Percentiles rank a stretch among this genome's conserved stretches.
Evolutionary conservation across 768 basidiomycete genomes (phyloP).

Genomic region (Leccinellum luteum): DNA sequence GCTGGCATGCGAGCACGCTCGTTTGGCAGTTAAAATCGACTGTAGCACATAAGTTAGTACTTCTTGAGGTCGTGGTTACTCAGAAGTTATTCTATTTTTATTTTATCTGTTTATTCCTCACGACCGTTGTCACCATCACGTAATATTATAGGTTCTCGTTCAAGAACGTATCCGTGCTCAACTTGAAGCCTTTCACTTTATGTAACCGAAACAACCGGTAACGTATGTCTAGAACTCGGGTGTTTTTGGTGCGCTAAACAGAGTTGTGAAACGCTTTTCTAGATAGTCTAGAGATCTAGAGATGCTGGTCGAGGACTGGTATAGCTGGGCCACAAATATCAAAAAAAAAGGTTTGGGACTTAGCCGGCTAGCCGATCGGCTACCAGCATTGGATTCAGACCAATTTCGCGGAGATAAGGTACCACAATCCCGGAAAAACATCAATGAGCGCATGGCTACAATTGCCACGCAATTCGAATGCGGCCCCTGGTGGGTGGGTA

Average conservation of each 20-base stretch:
- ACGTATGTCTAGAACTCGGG: neutral
- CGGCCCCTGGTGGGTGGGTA: neutral
- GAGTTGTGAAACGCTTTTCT: neutral
- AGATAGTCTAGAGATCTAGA: no score
- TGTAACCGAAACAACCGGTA: no score
- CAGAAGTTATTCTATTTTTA: no score
- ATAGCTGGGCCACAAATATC: neutral
- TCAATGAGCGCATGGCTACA: slow-evolving; percentile 1
- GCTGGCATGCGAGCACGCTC: neutral
- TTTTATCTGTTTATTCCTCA: no score
- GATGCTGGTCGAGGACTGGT: neutral
- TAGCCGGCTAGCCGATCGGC: slow-evolving; percentile 17
- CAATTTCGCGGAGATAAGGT: slow-evolving; percentile 28
- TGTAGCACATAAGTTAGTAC: no score
- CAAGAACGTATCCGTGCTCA: no score
- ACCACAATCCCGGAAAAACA: neutral
- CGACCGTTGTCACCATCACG: no score
- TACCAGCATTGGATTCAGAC: neutral
- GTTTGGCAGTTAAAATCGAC: neutral
- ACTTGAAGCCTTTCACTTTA: no score
- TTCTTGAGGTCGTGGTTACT: no score
- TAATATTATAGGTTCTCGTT: no score
- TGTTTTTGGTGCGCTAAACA: neutral
- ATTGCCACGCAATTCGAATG: slow-evolving; percentile 18
- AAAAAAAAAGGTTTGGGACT: no score